phyloP scores from a whole-genome alignment of 169 alveolate genomes.

The Plasmodium gonderi region DNA sequence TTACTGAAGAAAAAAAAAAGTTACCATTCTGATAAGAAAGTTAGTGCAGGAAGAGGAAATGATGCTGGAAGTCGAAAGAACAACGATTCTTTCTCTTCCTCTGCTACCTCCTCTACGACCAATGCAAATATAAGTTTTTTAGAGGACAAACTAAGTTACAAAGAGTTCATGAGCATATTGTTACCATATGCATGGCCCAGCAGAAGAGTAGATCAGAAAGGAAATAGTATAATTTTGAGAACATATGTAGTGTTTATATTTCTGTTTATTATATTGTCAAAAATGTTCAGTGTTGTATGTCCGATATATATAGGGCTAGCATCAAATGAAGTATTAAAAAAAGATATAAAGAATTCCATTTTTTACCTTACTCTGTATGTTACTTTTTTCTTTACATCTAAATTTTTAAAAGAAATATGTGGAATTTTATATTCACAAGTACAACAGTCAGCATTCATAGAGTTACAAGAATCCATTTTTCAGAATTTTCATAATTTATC shows the following conservation, averaged over 20 bases:
- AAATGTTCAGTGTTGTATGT: conserved; percentile 61
- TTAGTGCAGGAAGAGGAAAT: not conserved
- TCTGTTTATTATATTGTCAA: conserved; percentile 61
- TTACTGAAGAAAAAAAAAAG: not conserved
- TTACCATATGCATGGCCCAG: conserved; percentile 68
- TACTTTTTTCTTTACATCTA: conserved; percentile 22
- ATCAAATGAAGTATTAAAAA: conserved; percentile 63
- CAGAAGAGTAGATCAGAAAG: conserved; percentile 60
- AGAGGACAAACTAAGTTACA: conserved; percentile 41
- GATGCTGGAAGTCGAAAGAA: not conserved
- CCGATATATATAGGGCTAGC: conserved; percentile 75
- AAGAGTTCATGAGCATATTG: conserved; percentile 20
- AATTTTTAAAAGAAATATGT: conserved; percentile 55
- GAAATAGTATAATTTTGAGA: conserved; percentile 60
- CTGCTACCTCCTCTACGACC: not conserved
- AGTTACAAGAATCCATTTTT: conserved; percentile 49
- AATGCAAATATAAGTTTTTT: not conserved
- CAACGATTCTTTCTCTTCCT: not conserved
- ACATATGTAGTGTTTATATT: conserved; percentile 34
- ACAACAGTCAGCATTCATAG: conserved; percentile 67
- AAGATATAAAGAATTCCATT: not conserved
- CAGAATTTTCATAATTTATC: conserved; percentile 57
- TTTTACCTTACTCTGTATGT: conserved; percentile 24
- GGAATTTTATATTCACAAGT: conserved; percentile 63
- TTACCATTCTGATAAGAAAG: not conserved